Evolutionary conservation across 352 stramenopile genomes (phyloP), one percentile per base, ranked within the genome.

Genomic region (Pythium dissotocum): DNA sequence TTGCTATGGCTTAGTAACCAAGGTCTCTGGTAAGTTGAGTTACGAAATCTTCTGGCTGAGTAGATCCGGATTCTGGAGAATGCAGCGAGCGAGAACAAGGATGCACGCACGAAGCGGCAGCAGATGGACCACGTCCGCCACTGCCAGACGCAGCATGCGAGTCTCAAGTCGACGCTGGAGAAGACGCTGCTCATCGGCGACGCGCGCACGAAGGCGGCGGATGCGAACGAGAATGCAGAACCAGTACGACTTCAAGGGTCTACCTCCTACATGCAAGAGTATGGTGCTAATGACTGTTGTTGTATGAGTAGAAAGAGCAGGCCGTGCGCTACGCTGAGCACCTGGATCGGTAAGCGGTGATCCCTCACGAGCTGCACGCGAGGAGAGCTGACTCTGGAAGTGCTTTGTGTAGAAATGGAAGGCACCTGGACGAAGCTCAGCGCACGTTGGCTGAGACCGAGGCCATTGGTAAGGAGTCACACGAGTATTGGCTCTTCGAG

Each of bases 381-480:
- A 35, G 6, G 16, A 13, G 49, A 55, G 7, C 24, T 67, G 4
- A 49, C 42, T 51, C 1, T 48, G 2, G 24, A 10, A 26, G 4
- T 24, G 40, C 52, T 42, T 32, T 67, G n/a, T 8, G n/a, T 35
- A 92, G 84, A 61, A 91, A 77, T 65, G 82, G 79, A 21, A 75
- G 79, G n/a, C 85, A 93, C 70, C 65, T 93, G 28, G 78, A 90
- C 35, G 82, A 90, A 69, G 83, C 82, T 0, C 82, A 93, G 40
- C 80, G 82, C 21, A 93, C 82, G n/a, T 61, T 93, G 2, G 82
- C 82, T 6, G 77, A 91, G 52, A 93, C 85, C 0, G 85, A 93
- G 69, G 75, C 79, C 0, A 87, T 91, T 32, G 85, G 85, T 93
- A 61, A 44, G 71, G 26, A n/a, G 21, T 24, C 21, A 24, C 21